These are phyloP conservation scores for Starmera pachycereana DNA, from an alignment of 805 yeast species.

Conservation along the genomic window DNA sequence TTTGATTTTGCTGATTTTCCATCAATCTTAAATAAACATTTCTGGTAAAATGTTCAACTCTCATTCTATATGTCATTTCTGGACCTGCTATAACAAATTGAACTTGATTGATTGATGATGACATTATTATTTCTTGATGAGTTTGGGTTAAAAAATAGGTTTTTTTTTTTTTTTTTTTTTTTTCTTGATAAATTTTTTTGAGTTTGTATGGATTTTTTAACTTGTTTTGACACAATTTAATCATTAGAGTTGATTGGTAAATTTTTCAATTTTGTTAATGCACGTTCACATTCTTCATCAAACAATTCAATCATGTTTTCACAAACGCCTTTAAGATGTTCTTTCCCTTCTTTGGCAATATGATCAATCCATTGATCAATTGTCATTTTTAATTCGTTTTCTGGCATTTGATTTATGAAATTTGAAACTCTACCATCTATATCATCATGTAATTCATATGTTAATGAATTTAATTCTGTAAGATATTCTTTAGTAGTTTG, in stretches of 20 bases:
- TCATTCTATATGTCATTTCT: too few relatives aligned
- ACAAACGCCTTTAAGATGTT: constrained; percentile 35
- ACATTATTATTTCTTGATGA: too few relatives aligned
- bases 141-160: too few relatives aligned
- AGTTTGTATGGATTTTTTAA: not conserved
- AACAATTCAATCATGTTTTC: constrained; percentile 37
- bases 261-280: constrained; percentile 30
- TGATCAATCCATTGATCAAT: constrained; percentile 59
- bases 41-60: too few relatives aligned
- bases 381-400: constrained; percentile 55
- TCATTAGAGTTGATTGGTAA: constrained; percentile 20
- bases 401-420: constrained; percentile 62
- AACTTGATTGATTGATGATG: too few relatives aligned
- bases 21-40: too few relatives aligned
- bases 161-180: too few relatives aligned
- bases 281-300: constrained; percentile 37
- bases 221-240: not conserved
- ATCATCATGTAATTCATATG: constrained; percentile 42
- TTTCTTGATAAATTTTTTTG: too few relatives aligned
- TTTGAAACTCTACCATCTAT: constrained; percentile 52
- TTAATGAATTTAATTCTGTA: constrained; percentile 8
- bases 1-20: too few relatives aligned
- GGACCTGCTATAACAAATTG: too few relatives aligned
- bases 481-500: constrained; percentile 20
- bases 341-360: constrained; percentile 44